Percentiles rank a stretch among this genome's conserved stretches.
Evolutionary conservation across 2,329 filamentous ascomycete species (phyloP).

Genomic region (Scopulariopsis brevicaulis): DNA sequence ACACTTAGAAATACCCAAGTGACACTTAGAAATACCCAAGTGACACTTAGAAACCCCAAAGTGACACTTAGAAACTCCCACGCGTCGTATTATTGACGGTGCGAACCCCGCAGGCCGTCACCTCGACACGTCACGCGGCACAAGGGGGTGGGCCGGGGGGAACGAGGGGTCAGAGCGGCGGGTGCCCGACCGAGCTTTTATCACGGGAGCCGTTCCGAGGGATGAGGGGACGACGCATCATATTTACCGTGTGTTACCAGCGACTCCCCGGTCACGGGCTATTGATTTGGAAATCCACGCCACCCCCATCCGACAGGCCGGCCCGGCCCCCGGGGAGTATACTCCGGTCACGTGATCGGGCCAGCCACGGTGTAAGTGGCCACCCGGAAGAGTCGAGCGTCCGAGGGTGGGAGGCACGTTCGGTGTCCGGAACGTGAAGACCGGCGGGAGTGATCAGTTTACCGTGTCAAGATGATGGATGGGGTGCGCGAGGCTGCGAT

Average conservation of each 20-base stretch:
- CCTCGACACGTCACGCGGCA: neutral
- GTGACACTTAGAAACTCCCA: conserved; percentile 3
- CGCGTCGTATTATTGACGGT: neutral
- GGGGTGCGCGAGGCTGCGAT: neutral
- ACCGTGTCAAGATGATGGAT: neutral
- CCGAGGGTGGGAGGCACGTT: neutral
- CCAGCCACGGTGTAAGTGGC: neutral
- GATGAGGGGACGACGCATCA: neutral
- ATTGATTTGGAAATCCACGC: neutral
- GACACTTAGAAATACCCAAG: conserved; percentile 1
- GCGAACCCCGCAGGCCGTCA: neutral
- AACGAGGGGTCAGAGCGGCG: neutral
- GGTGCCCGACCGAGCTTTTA: neutral
- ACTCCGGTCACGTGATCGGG: neutral
- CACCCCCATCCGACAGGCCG: conserved; percentile 8
- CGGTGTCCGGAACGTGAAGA: neutral
- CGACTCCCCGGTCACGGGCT: neutral
- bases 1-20: conserved; percentile 5
- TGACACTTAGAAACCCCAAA: conserved; percentile 2
- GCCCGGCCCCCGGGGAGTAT: neutral
- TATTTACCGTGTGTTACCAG: neutral
- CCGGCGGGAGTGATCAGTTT: neutral
- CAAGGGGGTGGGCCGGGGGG: neutral
- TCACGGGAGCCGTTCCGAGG: neutral
- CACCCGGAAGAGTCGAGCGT: neutral